phyloP scores from a whole-genome alignment of 169 alveolate species.

The Miamiensis avidus region DNA sequence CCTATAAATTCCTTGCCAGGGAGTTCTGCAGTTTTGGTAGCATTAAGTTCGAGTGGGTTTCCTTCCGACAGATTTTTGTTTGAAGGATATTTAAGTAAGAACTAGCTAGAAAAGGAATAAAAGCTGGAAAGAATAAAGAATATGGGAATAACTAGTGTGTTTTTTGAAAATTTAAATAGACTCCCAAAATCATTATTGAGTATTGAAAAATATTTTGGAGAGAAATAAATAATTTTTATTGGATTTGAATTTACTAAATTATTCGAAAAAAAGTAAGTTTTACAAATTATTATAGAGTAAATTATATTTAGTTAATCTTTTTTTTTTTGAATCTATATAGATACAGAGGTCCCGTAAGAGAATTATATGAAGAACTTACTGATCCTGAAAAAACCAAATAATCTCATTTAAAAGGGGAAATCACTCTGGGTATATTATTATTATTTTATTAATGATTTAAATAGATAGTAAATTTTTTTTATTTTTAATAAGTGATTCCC shows the following conservation, averaged over 20 bases:
- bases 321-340: neutral
- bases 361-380: conserved; percentile 41
- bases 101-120: conserved; percentile 43
- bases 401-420: conserved; percentile 65
- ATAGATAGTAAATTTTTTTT: too few species aligned
- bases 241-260: conserved; percentile 71
- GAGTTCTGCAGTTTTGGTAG: conserved; percentile 62
- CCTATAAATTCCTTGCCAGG: conserved; percentile 74
- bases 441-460: too few species aligned
- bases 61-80: conserved; percentile 66
- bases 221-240: conserved; percentile 50
- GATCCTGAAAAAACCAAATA: conserved; percentile 42
- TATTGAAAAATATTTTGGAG: conserved; percentile 57
- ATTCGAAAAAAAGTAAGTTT: conserved; percentile 50
- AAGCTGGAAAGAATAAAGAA: conserved; percentile 29
- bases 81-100: conserved; percentile 67
- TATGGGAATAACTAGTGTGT: conserved; percentile 39
- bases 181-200: conserved; percentile 37
- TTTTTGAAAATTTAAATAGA: conserved; percentile 68
- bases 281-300: too few species aligned
- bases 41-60: conserved; percentile 68
- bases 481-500: neutral
- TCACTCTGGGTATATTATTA: conserved; percentile 53
- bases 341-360: conserved; percentile 54
- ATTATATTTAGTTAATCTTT: too few species aligned